Evolutionary conservation across 306 rosid genomes (phyloP), one percentile per base, ranked within the genome.

Genomic region (Vicia villosa): DNA sequence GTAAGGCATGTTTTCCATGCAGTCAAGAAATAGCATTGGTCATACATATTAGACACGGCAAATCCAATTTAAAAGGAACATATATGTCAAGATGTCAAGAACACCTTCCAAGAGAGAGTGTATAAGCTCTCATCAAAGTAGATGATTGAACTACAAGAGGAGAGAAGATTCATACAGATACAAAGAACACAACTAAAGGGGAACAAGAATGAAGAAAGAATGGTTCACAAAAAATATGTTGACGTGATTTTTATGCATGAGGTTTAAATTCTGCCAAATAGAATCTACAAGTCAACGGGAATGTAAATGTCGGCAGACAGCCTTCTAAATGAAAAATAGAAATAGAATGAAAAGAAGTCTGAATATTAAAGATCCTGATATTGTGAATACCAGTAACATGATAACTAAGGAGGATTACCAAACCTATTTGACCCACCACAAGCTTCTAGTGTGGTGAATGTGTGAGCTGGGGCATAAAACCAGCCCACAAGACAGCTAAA

Each of bases 381-480:
- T 40, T 66, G 70, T 19, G 63, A 74, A 54, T 45, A 45, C 59
- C 24, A 6, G 38, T 34, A 56, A 38, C 47, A 37, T 52, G 20
- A 60, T 24, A 63, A 54, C 46, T 46, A 51, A 55, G 69, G 68
- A 67, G 30, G 28, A 36, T 28, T 24, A 54, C 49, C 22, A 76
- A 24, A 70, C 52, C 5, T 42, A 52, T 61, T 26, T 54, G 50
- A 41, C 67, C 52, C 76, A 42, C 72, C 61, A 32, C 52, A 52
- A 41, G 58, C 60, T 69, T 32, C 24, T 41, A 19, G 21, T 13
- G 38, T 10, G 64, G 61, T 52, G 52, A 47, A 22, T 37, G 19
- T 37, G 42, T 10, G 62, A 66, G 59, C 66, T 42, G 62, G 24
- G 66, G 61, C 17, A 76, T 36, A 74, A 73, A 80, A 72, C 19